These are phyloP conservation scores for Paspalum vaginatum DNA, from an alignment of 176 grass and related monocot species.

Conservation along the genomic window DNA sequence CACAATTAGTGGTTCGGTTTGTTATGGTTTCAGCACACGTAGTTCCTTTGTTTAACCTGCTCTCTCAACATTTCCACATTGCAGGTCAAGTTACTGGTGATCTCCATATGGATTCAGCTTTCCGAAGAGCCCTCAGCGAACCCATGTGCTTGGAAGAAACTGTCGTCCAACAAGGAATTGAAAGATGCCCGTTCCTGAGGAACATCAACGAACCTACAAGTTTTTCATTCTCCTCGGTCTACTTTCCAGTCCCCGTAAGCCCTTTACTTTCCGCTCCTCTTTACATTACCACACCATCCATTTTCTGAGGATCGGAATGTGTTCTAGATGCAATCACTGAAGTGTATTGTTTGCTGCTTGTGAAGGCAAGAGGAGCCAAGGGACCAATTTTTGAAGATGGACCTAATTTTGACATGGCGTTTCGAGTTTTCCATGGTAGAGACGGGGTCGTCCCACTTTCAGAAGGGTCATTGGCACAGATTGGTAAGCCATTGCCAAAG, in stretches of 20 bases:
- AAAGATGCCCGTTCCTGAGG: constrained; percentile 91
- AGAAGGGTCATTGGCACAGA: constrained; percentile 60
- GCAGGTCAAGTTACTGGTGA: constrained; percentile 41
- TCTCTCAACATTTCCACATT: constrained; percentile 17
- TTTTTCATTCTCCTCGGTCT: constrained; percentile 63
- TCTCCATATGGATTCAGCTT: constrained; percentile 67
- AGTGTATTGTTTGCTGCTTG: constrained; percentile 34
- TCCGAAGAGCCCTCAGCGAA: constrained; percentile 46
- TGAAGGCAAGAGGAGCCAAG: constrained; percentile 78
- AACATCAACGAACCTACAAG: constrained; percentile 93
- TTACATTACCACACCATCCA: constrained; percentile 12
- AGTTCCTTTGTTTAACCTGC: constrained; percentile 18
- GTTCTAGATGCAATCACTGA: constrained; percentile 22
- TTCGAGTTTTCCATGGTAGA: constrained; percentile 91
- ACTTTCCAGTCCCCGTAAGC: constrained; percentile 72
- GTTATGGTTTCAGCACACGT: background rate
- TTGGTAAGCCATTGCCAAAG: constrained; percentile 53
- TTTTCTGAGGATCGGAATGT: background rate
- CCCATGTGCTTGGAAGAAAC: constrained; percentile 52
- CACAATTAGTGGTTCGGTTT: background rate
- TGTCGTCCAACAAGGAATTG: constrained; percentile 64
- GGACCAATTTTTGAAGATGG: constrained; percentile 99
- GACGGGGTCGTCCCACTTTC: constrained; percentile 88
- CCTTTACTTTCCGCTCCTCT: background rate
- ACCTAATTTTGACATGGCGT: constrained; percentile 92